Conservation (phyloP, 2,329 filamentous ascomycete genomes). For the Claviceps purpurea region DNA sequence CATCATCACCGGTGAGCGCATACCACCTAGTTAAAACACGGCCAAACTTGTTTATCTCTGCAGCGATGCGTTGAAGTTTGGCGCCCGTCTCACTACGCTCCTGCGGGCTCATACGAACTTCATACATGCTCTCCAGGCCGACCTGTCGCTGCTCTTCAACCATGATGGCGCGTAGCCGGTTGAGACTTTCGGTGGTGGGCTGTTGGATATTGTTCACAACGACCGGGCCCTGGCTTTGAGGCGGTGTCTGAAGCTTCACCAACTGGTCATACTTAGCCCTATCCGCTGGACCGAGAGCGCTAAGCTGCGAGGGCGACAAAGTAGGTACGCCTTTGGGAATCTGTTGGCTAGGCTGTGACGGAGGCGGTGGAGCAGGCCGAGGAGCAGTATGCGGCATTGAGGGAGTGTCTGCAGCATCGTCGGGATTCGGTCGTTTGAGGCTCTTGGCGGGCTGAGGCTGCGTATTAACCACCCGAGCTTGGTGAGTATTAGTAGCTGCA, state of each 20-base stretch:
- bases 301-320: conserved; percentile 22
- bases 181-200: conserved; percentile 13
- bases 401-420: conserved; percentile 25
- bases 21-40: conserved; percentile 36
- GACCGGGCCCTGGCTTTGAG: conserved; percentile 9
- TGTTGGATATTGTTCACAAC: conserved; percentile 8
- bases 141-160: conserved; percentile 28
- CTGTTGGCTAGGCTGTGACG: conserved; percentile 13
- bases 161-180: conserved; percentile 21
- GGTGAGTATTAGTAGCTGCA: conserved; percentile 6
- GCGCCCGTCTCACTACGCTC: conserved; percentile 29
- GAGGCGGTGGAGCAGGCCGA: conserved; percentile 12
- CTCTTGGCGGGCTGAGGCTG: conserved; percentile 23
- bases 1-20: conserved; percentile 32
- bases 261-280: conserved; percentile 29
- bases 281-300: conserved; percentile 30
- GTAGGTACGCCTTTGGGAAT: conserved; percentile 12
- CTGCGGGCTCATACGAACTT: conserved; percentile 33
- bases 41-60: conserved; percentile 31
- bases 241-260: conserved; percentile 17
- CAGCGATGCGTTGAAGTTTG: conserved; percentile 28
- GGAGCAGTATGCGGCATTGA: conserved; percentile 10
- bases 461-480: conserved; percentile 11
- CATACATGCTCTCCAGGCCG: conserved; percentile 25
- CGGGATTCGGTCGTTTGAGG: conserved; percentile 36